These are phyloP conservation scores for Cornus florida DNA, from an alignment of 148 eudicot species.

Conservation along the genomic window DNA sequence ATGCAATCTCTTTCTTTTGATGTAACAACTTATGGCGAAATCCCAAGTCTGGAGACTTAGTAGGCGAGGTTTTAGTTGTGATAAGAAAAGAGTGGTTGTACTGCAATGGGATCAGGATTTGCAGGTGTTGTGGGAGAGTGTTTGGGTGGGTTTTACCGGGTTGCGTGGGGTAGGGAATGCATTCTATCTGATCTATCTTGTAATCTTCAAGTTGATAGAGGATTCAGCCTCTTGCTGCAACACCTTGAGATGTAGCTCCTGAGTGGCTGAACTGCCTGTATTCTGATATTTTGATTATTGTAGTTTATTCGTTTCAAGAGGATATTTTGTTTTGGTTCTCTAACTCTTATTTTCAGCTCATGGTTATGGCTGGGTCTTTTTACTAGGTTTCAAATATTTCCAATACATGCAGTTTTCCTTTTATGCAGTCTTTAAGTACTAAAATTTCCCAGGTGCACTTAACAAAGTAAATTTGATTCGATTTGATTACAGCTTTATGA, in stretches of 20 bases:
- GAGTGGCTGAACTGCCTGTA: neutral
- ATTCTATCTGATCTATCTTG: neutral
- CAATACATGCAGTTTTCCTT: neutral
- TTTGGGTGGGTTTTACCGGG: neutral
- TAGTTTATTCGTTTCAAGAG: neutral
- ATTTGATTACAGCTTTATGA: slow-evolving; percentile 70
- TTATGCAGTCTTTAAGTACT: neutral
- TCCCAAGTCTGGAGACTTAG: neutral
- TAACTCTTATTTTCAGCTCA: neutral
- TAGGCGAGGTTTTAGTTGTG: neutral
- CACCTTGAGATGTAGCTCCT: neutral
- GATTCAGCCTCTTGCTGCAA: neutral
- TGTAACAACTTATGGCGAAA: neutral
- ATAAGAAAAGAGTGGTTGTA: neutral
- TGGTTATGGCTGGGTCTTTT: neutral
- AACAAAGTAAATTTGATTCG: neutral
- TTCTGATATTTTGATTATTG: neutral
- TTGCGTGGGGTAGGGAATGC: neutral
- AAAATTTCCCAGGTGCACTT: neutral
- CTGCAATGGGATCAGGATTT: neutral
- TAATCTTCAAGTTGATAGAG: neutral
- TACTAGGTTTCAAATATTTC: neutral
- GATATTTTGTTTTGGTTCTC: neutral
- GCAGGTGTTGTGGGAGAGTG: neutral
- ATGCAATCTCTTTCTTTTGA: neutral